Evolutionary conservation across 805 yeast genomes (phyloP).

Genomic region (Saturnispora kantuleensis): DNA sequence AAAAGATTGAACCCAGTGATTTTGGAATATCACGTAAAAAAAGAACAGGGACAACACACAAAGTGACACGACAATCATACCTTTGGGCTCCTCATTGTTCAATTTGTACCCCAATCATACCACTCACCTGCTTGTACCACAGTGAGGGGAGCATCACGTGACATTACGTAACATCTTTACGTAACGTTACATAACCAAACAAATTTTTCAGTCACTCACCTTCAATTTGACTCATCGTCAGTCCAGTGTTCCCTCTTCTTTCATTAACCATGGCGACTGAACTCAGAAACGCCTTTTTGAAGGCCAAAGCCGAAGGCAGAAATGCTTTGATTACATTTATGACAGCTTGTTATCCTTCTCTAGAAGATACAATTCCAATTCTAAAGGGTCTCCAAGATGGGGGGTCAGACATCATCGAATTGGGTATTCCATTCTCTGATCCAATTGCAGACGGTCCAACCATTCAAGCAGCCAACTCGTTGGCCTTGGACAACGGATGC

Average conservation of each 20-base stretch:
- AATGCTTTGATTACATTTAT: constrained; percentile 84
- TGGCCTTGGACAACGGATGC: constrained; percentile 77
- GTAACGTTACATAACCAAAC: not conserved
- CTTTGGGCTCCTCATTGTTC: no score
- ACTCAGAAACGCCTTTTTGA: constrained; percentile 27
- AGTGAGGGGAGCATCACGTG: not conserved
- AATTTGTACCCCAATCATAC: no score
- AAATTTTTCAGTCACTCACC: not conserved
- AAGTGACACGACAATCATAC: not conserved
- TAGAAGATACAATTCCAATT: constrained; percentile 81
- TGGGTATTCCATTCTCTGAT: constrained; percentile 95
- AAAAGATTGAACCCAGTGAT: not conserved
- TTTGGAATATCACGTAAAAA: not conserved
- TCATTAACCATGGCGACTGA: constrained; percentile 21
- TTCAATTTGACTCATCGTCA: not conserved
- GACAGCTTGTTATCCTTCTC: constrained; percentile 89
- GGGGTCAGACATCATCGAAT: constrained; percentile 90
- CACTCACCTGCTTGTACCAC: no score
- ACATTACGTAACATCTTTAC: not conserved
- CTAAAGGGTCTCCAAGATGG: constrained; percentile 85
- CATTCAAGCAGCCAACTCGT: constrained; percentile 78
- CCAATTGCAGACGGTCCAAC: constrained; percentile 99
- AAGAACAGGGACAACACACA: not conserved
- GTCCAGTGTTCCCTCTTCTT: not conserved
- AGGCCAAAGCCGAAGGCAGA: constrained; percentile 39